phyloP scores from a whole-genome alignment of 495 filamentous ascomycete species.

The Trichoderma orchidacearum region DNA sequence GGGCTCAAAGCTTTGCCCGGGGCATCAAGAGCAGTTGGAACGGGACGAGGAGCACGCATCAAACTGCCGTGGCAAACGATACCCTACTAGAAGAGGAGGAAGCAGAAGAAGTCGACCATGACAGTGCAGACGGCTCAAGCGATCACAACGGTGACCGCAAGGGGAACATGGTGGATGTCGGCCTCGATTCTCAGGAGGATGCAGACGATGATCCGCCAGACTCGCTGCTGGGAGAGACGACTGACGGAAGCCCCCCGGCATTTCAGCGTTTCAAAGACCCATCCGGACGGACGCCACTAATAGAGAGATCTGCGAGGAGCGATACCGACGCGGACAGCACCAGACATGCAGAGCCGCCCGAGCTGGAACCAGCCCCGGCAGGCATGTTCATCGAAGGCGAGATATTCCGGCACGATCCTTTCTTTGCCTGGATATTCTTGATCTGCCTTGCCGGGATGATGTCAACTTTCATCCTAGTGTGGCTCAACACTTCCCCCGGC shows the following conservation, averaged over 20 bases:
- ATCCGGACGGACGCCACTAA: conserved; percentile 7
- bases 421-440: conserved; percentile 85
- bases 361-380: conserved; percentile 6
- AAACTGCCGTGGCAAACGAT: conserved; percentile 6
- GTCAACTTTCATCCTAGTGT: conserved; percentile 75
- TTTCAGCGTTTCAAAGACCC: conserved; percentile 60
- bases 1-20: conserved; percentile 18
- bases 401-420: conserved; percentile 57
- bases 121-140: conserved; percentile 37
- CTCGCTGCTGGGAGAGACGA: conserved; percentile 37
- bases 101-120: conserved; percentile 36
- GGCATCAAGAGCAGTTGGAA: conserved; percentile 52
- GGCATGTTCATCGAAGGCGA: conserved; percentile 25
- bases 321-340: conserved; percentile 9
- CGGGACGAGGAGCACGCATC: conserved; percentile 27
- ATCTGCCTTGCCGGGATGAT: conserved; percentile 73
- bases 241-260: conserved; percentile 64
- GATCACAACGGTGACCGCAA: conserved; percentile 34
- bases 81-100: conserved; percentile 20
- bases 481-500: conserved; percentile 63
- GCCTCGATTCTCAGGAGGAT: conserved; percentile 53
- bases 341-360: conserved; percentile 14
- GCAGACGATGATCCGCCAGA: conserved; percentile 47
- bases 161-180: conserved; percentile 74
- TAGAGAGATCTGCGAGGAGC: conserved; percentile 6